Base-by-base conservation (phyloP, 2,329 filamentous ascomycete species). In the Epichloe baconii region DNA sequence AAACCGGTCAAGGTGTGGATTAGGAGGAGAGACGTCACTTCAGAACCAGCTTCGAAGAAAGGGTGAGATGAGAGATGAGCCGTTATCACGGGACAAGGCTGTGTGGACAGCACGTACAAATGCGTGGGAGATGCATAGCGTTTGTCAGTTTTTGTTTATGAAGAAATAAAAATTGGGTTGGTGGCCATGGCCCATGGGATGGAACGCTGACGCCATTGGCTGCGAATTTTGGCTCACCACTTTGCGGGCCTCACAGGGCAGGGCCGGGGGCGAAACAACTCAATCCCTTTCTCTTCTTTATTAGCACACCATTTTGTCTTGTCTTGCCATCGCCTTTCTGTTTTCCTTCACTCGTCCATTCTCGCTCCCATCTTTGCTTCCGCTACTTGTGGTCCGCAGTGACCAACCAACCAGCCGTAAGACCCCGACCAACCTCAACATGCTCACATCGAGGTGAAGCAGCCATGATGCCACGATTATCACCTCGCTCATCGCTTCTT, bases 381-480 rank as follows among this genome's bases (percentile, higher is more conserved):
- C 26, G 26, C 26, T 10, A 10, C 8, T 31, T 31, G 8, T 31
- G 26, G 26, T 10, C 26, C 8, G 8, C 8, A 31, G 12, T n/a
- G 36, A 37, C 36, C 4, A 37, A 12, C 11, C 14, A 37, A 12
- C 17, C 14, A 5, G 12, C 17, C 43, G 43, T n/a, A 15, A 14
- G 8, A 35, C 5, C 12, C 26, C 42, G 44, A 46, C n/a, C 11
- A 36, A 38, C 4, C 12, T 31, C 50, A 44, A 34, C 36, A 52
- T 52, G 50, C 41, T 34, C 21, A n/a, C 46, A 14, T 34, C 36
- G 21, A 44, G 34, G 14, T 23, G 40, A 7, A 23, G 35, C 15
- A 15, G 63, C 56, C 44, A 69, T 70, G 67, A 66, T 69, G 52
- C 58, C 65, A 53, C 64, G 66, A 63, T 57, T 69, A 47, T 53